Conservation (phyloP, 2,329 filamentous ascomycete genomes). For the Parasarocladium wereldwijsianum region DNA sequence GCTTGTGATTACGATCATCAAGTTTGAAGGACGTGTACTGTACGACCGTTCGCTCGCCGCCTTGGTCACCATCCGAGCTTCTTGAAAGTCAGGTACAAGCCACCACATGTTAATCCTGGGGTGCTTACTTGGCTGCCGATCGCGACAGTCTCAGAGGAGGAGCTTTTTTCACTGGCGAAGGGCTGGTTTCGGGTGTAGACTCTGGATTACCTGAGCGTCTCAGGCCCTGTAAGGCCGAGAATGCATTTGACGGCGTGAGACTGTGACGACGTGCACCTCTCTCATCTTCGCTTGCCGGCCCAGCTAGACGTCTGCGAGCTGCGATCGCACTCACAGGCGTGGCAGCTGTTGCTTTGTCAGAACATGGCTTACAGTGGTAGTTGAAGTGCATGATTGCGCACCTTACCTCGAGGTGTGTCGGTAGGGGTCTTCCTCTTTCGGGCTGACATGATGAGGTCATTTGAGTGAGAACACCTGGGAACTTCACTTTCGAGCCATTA, state of each 20-base stretch:
- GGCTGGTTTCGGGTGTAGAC: neutral
- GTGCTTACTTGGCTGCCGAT: no score
- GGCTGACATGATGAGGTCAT: constrained; percentile 5
- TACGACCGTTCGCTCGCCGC: no score
- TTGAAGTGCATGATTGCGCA: neutral
- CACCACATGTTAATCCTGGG: no score
- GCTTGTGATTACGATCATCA: no score
- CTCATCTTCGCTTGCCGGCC: constrained; percentile 4
- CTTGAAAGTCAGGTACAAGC: no score
- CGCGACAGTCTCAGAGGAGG: no score
- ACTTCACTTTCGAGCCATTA: neutral
- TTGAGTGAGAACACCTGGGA: no score
- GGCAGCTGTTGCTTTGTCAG: constrained; percentile 14
- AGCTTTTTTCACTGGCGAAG: neutral
- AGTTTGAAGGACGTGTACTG: no score
- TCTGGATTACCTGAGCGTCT: constrained; percentile 5
- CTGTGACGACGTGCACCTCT: constrained; percentile 2
- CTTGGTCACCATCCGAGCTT: no score
- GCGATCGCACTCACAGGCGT: constrained; percentile 23
- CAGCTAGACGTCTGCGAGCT: constrained; percentile 16
- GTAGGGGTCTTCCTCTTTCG: constrained; percentile 5
- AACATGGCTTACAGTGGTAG: constrained; percentile 9
- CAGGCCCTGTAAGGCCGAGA: constrained; percentile 5
- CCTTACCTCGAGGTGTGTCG: constrained; percentile 1
- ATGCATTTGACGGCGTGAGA: constrained; percentile 7